Evolutionary conservation across 2,329 filamentous ascomycete species (phyloP), one percentile per base, ranked within the genome.

Genomic region (Aspergillus floridensis): DNA sequence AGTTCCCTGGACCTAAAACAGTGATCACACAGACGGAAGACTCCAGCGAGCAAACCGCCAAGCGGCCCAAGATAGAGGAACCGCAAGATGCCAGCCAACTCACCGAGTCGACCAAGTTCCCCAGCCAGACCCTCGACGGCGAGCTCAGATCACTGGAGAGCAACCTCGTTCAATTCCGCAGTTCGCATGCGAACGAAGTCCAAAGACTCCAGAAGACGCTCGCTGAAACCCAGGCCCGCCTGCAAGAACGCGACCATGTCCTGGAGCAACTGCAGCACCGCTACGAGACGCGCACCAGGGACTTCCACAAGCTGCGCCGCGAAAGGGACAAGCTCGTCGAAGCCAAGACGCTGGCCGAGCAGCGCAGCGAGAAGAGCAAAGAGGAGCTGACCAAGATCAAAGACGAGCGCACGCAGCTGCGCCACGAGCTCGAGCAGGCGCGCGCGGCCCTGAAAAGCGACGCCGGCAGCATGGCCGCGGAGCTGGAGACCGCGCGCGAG

Each of bases 201-300:
- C 65, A 70, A 5, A 66, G 65, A 38, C 65, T 78, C 8, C 68
- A 71, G 32, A 62, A 60, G 41, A 65, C 69, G 3, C 59, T 77
- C 22, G 59, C 63, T 14, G 60, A 69, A 3, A 61, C 66, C 3
- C 64, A 71, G 55, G 59, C 65, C 50, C 72, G 72, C 47, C 62
- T 73, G 11, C 64, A 67, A 32, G 71, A 75, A 53, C 70, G 72
- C 49, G 72, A 77, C 51, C 65, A 68, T 48, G 68, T 66, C 5
- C 67, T 79, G 52, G 66, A 69, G 19, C 52, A 60, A 7, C 64
- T 81, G 10, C 78, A 80, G 63, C 75, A 77, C 67, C 77, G 79
- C 53, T 80, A 79, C 59, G 79, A 81, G 67, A 74, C 63, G 52
- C 72, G 73, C 58, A 73, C 68, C 19, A 71, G 68, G 8, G 71